Percentiles rank a stretch among this genome's conserved stretches.
Evolutionary conservation across 371 early-diverging fungal species (phyloP).

Genomic region (Mucor piriformis): DNA sequence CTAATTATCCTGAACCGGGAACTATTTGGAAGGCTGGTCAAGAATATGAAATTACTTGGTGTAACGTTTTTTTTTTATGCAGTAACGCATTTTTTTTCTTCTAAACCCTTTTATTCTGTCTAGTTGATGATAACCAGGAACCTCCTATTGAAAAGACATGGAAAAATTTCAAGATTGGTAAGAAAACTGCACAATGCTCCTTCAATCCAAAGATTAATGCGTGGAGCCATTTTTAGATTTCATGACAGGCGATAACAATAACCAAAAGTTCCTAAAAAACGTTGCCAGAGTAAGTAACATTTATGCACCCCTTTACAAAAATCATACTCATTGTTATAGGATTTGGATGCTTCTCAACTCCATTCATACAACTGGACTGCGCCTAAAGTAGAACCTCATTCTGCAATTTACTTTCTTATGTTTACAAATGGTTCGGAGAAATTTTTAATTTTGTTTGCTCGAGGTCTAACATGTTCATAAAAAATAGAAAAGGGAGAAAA

Average conservation of each 20-base stretch:
- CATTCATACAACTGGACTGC: slow-evolving; percentile 34
- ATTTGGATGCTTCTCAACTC: slow-evolving; percentile 24
- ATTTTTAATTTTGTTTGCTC: neutral
- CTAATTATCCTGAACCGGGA: slow-evolving; percentile 49
- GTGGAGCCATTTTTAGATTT: slow-evolving; percentile 25
- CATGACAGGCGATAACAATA: slow-evolving; percentile 46
- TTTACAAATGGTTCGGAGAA: slow-evolving; percentile 41
- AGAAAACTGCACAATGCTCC: neutral
- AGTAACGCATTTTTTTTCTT: neutral
- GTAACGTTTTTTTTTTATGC: slow-evolving; percentile 22
- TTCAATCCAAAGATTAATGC: neutral
- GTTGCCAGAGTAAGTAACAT: slow-evolving; percentile 39
- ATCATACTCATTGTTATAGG: slow-evolving; percentile 1
- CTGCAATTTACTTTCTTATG: slow-evolving; percentile 53
- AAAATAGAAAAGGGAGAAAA: slow-evolving; percentile 35
- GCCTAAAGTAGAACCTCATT: slow-evolving; percentile 42
- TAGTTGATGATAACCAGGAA: slow-evolving; percentile 30
- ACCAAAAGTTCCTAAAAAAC: slow-evolving; percentile 32
- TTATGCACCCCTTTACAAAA: too few species aligned
- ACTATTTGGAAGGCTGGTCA: slow-evolving; percentile 49
- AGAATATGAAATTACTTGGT: slow-evolving; percentile 46
- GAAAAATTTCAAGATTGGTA: slow-evolving; percentile 47
- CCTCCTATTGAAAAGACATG: slow-evolving; percentile 28
- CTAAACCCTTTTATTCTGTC: neutral
- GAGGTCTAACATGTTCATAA: too few species aligned